Conservation (phyloP, 352 stramenopile species). For the Pythium graminicola region DNA sequence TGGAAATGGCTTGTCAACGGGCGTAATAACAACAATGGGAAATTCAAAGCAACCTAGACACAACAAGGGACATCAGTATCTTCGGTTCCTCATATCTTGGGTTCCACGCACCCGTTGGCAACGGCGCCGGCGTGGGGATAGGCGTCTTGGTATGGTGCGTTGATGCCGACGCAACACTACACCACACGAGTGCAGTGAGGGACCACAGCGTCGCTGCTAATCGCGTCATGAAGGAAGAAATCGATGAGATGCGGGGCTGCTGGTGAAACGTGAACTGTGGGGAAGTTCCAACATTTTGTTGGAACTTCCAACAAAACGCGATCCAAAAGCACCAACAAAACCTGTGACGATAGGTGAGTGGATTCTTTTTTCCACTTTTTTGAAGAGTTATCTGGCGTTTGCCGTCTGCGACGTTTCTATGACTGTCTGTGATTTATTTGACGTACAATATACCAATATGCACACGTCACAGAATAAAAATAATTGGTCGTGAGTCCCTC, state of each 20-base stretch:
- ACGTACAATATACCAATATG: too few relatives aligned
- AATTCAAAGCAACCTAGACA: slow-evolving; percentile 54
- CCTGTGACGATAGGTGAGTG: too few relatives aligned
- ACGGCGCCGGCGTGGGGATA: slow-evolving; percentile 4
- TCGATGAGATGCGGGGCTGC: neutral
- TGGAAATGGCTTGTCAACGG: slow-evolving; percentile 43
- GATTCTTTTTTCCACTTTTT: too few relatives aligned
- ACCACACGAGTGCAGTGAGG: slow-evolving; percentile 10
- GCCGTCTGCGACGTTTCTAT: too few relatives aligned
- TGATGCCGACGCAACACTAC: neutral
- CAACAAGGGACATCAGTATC: neutral
- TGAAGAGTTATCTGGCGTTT: too few relatives aligned
- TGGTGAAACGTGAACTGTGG: slow-evolving; percentile 6
- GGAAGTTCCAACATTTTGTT: neutral
- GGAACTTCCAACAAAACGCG: neutral
- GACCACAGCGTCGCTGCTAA: slow-evolving; percentile 8
- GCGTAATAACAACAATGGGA: slow-evolving; percentile 57
- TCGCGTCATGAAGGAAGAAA: neutral
- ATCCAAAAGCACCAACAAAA: neutral
- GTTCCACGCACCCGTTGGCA: slow-evolving; percentile 2
- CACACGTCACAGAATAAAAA: too few relatives aligned
- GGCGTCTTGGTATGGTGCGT: neutral
- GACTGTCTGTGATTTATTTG: too few relatives aligned
- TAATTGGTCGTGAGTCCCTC: too few relatives aligned
- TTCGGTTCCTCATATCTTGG: neutral